These are phyloP conservation scores for Lachancea thermotolerans DNA, from an alignment of 805 yeast species.

Conservation along the genomic window DNA sequence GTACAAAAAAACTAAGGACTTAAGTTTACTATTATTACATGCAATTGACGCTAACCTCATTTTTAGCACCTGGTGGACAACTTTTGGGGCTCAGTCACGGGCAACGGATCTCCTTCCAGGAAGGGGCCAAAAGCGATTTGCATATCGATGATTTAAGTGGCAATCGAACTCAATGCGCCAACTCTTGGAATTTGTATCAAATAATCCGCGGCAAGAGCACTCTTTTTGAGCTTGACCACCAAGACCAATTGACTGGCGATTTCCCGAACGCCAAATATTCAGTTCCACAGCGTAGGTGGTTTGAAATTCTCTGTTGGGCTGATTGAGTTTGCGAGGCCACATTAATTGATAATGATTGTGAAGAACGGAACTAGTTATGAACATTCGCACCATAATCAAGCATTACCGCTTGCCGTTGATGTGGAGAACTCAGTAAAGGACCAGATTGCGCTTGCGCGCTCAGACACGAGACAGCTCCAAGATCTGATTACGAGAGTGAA, in stretches of 20 bases:
- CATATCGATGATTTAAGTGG: background rate
- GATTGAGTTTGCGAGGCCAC: no score
- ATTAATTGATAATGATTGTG: background rate
- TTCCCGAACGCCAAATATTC: no score
- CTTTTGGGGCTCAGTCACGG: constrained; percentile 7
- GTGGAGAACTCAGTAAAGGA: constrained; percentile 23
- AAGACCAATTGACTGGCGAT: no score
- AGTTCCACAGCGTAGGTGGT: no score
- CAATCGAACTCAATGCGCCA: background rate
- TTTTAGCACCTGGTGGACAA: background rate
- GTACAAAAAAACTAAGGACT: background rate
- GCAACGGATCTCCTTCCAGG: constrained; percentile 1
- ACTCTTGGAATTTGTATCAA: no score
- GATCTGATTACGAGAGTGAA: constrained; percentile 42
- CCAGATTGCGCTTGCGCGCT: constrained; percentile 34
- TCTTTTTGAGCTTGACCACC: no score
- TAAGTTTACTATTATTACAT: background rate
- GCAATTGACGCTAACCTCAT: background rate
- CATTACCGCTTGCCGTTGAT: background rate
- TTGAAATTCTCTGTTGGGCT: no score
- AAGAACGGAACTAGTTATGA: constrained; percentile 1
- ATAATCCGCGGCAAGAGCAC: no score
- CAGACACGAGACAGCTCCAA: constrained; percentile 42
- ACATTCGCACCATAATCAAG: background rate
- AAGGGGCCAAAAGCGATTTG: background rate